These are phyloP conservation scores for Choanephora cucurbitarum DNA, from an alignment of 371 early-diverging fungal genomes.

Conservation along the genomic window DNA sequence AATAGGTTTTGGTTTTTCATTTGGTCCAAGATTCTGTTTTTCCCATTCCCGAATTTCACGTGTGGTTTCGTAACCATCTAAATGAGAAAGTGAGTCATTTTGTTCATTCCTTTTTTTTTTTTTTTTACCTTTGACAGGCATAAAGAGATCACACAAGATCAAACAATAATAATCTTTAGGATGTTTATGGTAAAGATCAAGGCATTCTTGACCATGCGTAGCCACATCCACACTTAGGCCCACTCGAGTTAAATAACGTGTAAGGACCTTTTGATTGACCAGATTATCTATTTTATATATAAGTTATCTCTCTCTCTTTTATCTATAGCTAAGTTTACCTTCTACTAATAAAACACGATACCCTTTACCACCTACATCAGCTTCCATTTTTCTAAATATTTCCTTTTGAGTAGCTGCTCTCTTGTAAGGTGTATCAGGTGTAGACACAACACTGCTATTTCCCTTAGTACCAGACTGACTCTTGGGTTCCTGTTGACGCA, in stretches of 20 bases:
- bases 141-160: constrained; percentile 63
- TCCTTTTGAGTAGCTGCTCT: constrained; percentile 57
- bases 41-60: constrained; percentile 63
- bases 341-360: constrained; percentile 52
- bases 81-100: background rate
- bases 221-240: constrained; percentile 57
- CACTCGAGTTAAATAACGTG: constrained; percentile 51
- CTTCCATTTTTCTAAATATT: constrained; percentile 55
- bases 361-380: constrained; percentile 56
- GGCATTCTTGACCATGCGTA: constrained; percentile 56
- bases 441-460: constrained; percentile 13
- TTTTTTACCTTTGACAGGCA: constrained; percentile 63
- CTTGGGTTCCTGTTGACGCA: constrained; percentile 27
- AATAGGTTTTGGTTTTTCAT: constrained; percentile 52
- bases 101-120: background rate
- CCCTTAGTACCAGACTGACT: background rate
- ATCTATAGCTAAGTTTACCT: too few species aligned
- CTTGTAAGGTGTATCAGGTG: constrained; percentile 49
- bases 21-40: constrained; percentile 31
- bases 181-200: constrained; percentile 46
- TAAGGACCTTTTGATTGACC: constrained; percentile 65
- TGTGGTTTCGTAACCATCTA: constrained; percentile 67
- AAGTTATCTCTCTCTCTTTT: too few species aligned
- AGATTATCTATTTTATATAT: constrained; percentile 59
- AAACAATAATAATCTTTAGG: constrained; percentile 53